Conservation (phyloP, 306 rosid species). For the Purshia tridentata region DNA sequence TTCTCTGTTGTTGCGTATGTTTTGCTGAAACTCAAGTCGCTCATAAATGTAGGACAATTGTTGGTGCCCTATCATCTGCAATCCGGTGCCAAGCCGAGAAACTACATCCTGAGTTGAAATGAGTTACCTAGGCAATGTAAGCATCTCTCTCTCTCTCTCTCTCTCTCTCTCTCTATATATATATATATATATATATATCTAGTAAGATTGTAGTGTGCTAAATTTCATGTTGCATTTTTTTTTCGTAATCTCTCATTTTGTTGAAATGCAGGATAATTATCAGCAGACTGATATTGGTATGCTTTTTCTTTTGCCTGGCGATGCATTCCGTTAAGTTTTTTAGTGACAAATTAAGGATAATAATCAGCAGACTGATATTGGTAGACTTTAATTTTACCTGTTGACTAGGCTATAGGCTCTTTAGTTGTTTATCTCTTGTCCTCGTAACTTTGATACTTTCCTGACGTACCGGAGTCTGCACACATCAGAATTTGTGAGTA, state of each 20-base stretch:
- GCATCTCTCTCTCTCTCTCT: background rate
- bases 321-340: background rate
- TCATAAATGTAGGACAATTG: slow-evolving; percentile 30
- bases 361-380: slow-evolving; percentile 34
- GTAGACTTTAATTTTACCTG: slow-evolving; percentile 10
- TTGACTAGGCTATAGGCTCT: slow-evolving; percentile 12
- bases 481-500: too few species aligned
- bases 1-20: background rate
- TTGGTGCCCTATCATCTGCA: slow-evolving; percentile 5
- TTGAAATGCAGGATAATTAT: slow-evolving; percentile 28
- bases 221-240: slow-evolving; percentile 3
- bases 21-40: background rate
- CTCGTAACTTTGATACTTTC: background rate
- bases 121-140: slow-evolving; percentile 34
- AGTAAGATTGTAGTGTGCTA: background rate
- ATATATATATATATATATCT: too few species aligned
- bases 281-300: slow-evolving; percentile 42
- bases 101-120: slow-evolving; percentile 29
- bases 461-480: too few species aligned
- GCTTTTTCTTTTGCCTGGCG: slow-evolving; percentile 2
- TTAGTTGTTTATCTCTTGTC: background rate
- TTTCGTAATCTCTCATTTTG: slow-evolving; percentile 6
- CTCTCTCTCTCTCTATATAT: background rate
- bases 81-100: slow-evolving; percentile 4
- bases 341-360: background rate